Conservation (phyloP, 2,329 filamentous ascomycete genomes). For the Colletotrichum sublineola region DNA sequence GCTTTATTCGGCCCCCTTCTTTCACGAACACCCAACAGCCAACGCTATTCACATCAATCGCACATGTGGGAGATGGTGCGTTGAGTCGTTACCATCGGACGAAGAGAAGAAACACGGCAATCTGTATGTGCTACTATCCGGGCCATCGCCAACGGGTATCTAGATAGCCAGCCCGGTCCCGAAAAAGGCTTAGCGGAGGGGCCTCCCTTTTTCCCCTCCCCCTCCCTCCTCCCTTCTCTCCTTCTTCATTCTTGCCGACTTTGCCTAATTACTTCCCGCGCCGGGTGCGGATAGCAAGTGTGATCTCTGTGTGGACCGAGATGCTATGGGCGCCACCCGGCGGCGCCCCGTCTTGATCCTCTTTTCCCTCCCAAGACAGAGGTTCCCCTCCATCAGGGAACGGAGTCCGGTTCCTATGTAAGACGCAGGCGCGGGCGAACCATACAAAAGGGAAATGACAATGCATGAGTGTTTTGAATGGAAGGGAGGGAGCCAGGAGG, state of each 20-base stretch:
- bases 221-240: too few species aligned
- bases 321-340: slow-evolving; percentile 23
- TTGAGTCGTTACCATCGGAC: background rate
- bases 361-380: background rate
- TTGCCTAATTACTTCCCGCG: slow-evolving; percentile 25
- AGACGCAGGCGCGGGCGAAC: slow-evolving; percentile 8
- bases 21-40: background rate
- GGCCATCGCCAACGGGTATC: slow-evolving; percentile 20
- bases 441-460: slow-evolving; percentile 1
- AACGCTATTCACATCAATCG: background rate
- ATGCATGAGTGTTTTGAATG: background rate
- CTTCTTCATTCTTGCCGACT: slow-evolving; percentile 1
- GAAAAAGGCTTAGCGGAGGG: slow-evolving; percentile 34
- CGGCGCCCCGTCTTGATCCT: slow-evolving; percentile 26
- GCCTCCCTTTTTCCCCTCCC: slow-evolving; percentile 11
- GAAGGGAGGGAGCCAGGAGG: background rate
- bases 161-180: slow-evolving; percentile 34
- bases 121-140: background rate
- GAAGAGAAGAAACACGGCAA: background rate
- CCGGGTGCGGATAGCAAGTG: slow-evolving; percentile 24
- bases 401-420: background rate
- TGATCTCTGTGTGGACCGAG: slow-evolving; percentile 2
- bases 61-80: background rate
- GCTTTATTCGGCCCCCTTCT: background rate
- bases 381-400: slow-evolving; percentile 10